phyloP scores from a whole-genome alignment of 805 yeast species.

The Tetrapisispora taiwanensis region DNA sequence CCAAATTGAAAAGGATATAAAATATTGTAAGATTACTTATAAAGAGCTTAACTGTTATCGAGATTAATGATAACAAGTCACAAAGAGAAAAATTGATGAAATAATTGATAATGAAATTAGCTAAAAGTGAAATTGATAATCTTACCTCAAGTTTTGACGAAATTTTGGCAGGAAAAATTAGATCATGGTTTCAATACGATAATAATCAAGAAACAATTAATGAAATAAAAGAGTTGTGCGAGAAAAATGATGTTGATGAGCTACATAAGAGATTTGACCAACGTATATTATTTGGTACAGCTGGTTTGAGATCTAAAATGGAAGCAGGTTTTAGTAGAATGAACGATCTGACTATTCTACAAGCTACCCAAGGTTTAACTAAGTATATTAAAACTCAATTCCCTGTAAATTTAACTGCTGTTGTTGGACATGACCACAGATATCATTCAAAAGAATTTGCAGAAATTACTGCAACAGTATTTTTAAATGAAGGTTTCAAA shows the following conservation, averaged over 20 bases:
- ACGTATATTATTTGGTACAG: slow-evolving; percentile 85
- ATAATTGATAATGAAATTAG: not conserved
- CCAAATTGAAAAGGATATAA: too few relatives aligned
- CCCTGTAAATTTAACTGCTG: slow-evolving; percentile 32
- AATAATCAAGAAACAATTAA: slow-evolving; percentile 38
- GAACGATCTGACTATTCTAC: slow-evolving; percentile 82
- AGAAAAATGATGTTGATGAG: slow-evolving; percentile 30
- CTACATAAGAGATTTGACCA: slow-evolving; percentile 42
- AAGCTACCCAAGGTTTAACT: slow-evolving; percentile 80
- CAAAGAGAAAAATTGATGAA: too few relatives aligned
- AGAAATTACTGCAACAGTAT: slow-evolving; percentile 63
- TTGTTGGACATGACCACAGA: slow-evolving; percentile 88
- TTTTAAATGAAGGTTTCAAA: slow-evolving; percentile 53
- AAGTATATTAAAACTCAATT: slow-evolving; percentile 32
- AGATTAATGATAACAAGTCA: too few relatives aligned
- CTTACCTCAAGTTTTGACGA: slow-evolving; percentile 5
- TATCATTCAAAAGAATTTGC: slow-evolving; percentile 75
- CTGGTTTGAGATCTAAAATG: slow-evolving; percentile 83
- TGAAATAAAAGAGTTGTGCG: slow-evolving; percentile 43
- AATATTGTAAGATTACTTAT: too few relatives aligned
- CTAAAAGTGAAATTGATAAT: not conserved
- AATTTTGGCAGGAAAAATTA: slow-evolving; percentile 11
- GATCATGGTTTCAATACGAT: slow-evolving; percentile 26
- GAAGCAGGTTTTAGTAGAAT: slow-evolving; percentile 82
- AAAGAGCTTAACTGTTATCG: too few relatives aligned